Evolutionary conservation across 78 protist species (phyloP).

Genomic region (Pelomyxa schiedti): DNA sequence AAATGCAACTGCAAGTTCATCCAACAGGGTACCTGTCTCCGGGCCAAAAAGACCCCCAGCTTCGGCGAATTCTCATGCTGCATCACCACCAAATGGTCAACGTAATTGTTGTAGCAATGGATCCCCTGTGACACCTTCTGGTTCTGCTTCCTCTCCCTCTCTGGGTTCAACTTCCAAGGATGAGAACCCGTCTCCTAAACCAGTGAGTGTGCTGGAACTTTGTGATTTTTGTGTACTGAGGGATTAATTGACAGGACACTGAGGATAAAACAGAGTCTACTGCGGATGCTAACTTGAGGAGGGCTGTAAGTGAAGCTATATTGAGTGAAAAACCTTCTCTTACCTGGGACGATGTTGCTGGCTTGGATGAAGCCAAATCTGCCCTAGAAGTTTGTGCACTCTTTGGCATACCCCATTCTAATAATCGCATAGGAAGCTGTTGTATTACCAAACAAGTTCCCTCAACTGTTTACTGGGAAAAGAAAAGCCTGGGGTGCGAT

Average conservation of each 20-base stretch:
- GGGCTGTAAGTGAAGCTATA: no score
- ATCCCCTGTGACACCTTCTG: background rate
- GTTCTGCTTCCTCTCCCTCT: no score
- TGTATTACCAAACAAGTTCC: constrained; percentile 89
- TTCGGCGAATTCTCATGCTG: background rate
- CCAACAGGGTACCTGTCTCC: no score
- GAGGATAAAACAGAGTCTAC: background rate
- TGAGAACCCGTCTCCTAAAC: background rate
- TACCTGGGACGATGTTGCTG: constrained; percentile 92
- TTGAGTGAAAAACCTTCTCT: constrained; percentile 90
- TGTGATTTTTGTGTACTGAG: background rate
- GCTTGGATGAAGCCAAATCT: constrained; percentile 90
- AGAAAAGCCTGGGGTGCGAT: constrained; percentile 96
- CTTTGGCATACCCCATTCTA: background rate
- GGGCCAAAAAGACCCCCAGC: background rate
- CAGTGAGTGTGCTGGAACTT: background rate
- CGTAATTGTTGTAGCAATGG: background rate
- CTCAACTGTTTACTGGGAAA: constrained; percentile 88
- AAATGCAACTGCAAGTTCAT: no score
- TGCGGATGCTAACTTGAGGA: no score
- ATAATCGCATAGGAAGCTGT: constrained; percentile 75
- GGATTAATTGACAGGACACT: background rate
- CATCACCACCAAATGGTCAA: background rate
- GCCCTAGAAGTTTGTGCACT: constrained; percentile 42
- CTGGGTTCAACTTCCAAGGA: no score